Base-by-base conservation (phyloP, 2,329 filamentous ascomycete species). In the Hypoxylon sp. region DNA sequence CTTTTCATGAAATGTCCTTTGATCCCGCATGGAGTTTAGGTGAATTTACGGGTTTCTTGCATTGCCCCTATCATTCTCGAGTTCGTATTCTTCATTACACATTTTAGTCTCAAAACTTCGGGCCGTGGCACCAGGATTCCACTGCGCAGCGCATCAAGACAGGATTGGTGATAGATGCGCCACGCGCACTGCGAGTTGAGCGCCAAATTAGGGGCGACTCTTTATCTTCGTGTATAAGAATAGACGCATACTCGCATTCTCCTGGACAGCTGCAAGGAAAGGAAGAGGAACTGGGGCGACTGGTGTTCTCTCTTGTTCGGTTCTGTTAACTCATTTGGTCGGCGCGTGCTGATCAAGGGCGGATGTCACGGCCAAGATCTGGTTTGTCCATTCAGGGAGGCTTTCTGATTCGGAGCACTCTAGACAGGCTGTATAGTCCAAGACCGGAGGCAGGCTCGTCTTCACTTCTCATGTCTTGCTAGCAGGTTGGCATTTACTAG, bases 141-240 rank as follows among this genome's bases (percentile, higher is more conserved):
- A 73, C 65, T 65, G 70, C 70, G 69, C 71, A 72, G 73, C 69
- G 70, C 74, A 74, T 74, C 69, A 69, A 70, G 68, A 70, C 69
- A 69, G 70, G 67, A 70, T 68, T 68, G 73, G 68, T 54, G 63
- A 65, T 71, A 73, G 72, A 73, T 73, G 72, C 71, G 71, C 68
- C 55, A 68, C 53, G 73, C 69, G 71, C 68, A 69, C 69, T 70
- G 70, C 71, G 70, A 71, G 74, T 63, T 21, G 68, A 67, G 67
- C 64, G 60, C 67, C 65, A 58, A 61, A 19, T 27, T 30, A 61
- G 55, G 58, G 64, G 62, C 63, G 69, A 56, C 70, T 73, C 71
- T 70, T 48, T 19, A 59, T 54, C 53, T 73, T 59, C 68, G 57
- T 71, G 71, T 70, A 73, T 51, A 64, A 71, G 67, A 65, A 74